phyloP scores from a whole-genome alignment of 441 rosid genomes.

The Pelargonium australe region DNA sequence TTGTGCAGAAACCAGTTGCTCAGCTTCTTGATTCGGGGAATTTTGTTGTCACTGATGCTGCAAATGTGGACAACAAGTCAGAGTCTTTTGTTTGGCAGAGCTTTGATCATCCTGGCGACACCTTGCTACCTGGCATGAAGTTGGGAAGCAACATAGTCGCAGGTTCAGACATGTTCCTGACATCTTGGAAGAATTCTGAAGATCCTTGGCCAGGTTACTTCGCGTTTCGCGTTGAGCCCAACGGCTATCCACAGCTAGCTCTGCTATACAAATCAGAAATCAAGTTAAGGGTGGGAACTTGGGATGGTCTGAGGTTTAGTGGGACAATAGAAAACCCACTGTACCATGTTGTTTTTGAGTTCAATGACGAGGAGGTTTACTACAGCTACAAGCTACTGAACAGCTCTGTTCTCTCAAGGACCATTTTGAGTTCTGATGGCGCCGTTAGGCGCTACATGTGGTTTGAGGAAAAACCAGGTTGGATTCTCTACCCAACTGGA shows the following conservation, averaged over 20 bases:
- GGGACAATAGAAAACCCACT: slow-evolving; percentile 23
- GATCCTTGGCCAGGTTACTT: slow-evolving; percentile 20
- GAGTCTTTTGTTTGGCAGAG: background rate
- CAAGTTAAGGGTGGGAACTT: slow-evolving; percentile 24
- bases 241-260: slow-evolving; percentile 30
- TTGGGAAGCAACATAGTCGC: slow-evolving; percentile 2
- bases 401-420: slow-evolving; percentile 27
- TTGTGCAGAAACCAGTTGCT: background rate
- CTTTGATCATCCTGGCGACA: slow-evolving; percentile 1
- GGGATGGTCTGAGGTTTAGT: slow-evolving; percentile 25
- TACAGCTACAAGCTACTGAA: slow-evolving; percentile 26
- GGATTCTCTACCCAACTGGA: slow-evolving; percentile 24
- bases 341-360: slow-evolving; percentile 24
- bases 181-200: slow-evolving; percentile 8
- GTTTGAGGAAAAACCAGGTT: slow-evolving; percentile 12
- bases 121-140: slow-evolving; percentile 19
- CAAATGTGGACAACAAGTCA: background rate
- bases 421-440: slow-evolving; percentile 29
- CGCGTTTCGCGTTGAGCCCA: slow-evolving; percentile 23
- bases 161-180: slow-evolving; percentile 11
- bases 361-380: slow-evolving; percentile 30
- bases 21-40: background rate
- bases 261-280: slow-evolving; percentile 16
- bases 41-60: background rate
- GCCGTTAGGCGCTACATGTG: slow-evolving; percentile 24